phyloP scores from a whole-genome alignment of 2,329 filamentous ascomycete species.

The Botrytis tulipae region DNA sequence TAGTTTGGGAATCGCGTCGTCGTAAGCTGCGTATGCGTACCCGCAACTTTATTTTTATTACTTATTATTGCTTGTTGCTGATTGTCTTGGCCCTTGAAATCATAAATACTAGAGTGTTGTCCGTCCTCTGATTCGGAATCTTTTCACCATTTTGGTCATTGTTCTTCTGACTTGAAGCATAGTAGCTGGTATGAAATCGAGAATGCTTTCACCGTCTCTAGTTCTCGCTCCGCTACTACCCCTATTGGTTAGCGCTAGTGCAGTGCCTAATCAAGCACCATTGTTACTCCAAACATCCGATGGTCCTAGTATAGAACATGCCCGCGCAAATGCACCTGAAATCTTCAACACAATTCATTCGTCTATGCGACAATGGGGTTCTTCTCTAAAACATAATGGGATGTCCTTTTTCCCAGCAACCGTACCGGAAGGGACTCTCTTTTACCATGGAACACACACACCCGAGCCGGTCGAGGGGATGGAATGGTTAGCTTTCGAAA shows the following conservation, averaged over 20 bases:
- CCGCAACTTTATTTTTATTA: constrained; percentile 4
- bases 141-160: not conserved
- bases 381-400: constrained; percentile 71
- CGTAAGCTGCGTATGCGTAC: constrained; percentile 13
- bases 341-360: constrained; percentile 74
- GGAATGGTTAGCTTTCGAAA: constrained; percentile 76
- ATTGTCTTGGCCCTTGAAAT: not conserved
- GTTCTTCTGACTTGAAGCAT: not conserved
- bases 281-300: not conserved
- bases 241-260: not conserved
- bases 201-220: not conserved
- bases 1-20: not conserved
- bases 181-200: not conserved
- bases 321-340: constrained; percentile 52
- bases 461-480: constrained; percentile 49
- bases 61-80: not conserved
- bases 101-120: not conserved
- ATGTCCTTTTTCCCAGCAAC: constrained; percentile 68
- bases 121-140: not conserved
- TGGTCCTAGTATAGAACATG: constrained; percentile 18
- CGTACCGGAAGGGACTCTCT: constrained; percentile 60
- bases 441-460: constrained; percentile 63
- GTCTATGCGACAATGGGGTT: constrained; percentile 72
- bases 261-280: not conserved
- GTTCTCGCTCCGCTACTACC: constrained; percentile 1